These are phyloP conservation scores for Myxozyma monticola DNA, from an alignment of 805 yeast genomes.

Conservation along the genomic window DNA sequence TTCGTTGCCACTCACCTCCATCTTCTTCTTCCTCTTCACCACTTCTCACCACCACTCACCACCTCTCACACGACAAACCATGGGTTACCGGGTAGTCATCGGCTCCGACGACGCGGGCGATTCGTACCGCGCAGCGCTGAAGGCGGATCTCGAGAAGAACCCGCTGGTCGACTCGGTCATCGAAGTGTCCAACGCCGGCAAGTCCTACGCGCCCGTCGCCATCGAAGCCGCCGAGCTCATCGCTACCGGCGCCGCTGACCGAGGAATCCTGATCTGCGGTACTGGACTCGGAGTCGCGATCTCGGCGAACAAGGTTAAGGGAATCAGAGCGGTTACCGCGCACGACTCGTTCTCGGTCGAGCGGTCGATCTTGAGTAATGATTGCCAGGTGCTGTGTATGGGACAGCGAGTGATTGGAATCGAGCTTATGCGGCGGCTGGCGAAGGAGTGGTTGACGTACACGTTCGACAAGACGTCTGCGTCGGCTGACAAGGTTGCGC, in stretches of 20 bases:
- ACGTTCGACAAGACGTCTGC: conserved; percentile 44
- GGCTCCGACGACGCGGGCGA: conserved; percentile 26
- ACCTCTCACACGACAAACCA: too few species aligned
- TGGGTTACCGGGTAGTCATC: conserved; percentile 19
- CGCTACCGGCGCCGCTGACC: conserved; percentile 45
- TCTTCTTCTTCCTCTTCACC: background rate
- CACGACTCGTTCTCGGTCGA: conserved; percentile 51
- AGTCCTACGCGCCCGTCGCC: conserved; percentile 46
- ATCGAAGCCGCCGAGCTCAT: conserved; percentile 47
- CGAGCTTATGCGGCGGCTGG: conserved; percentile 48
- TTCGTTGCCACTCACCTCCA: too few species aligned
- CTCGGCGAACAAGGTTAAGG: conserved; percentile 49
- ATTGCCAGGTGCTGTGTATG: conserved; percentile 50
- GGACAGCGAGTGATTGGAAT: conserved; percentile 50
- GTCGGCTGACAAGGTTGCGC: conserved; percentile 45
- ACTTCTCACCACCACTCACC: too few species aligned
- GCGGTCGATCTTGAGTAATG: conserved; percentile 46
- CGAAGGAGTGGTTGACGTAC: conserved; percentile 48
- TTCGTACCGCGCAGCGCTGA: conserved; percentile 13
- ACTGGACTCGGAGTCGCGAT: conserved; percentile 54
- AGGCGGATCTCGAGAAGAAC: conserved; percentile 14
- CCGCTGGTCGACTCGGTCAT: conserved; percentile 20
- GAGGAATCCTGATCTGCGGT: conserved; percentile 50
- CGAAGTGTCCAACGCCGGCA: conserved; percentile 11
- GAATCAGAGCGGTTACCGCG: conserved; percentile 52